Conservation (phyloP, 2,329 filamentous ascomycete genomes). For the Diaporthe citriasiana region DNA sequence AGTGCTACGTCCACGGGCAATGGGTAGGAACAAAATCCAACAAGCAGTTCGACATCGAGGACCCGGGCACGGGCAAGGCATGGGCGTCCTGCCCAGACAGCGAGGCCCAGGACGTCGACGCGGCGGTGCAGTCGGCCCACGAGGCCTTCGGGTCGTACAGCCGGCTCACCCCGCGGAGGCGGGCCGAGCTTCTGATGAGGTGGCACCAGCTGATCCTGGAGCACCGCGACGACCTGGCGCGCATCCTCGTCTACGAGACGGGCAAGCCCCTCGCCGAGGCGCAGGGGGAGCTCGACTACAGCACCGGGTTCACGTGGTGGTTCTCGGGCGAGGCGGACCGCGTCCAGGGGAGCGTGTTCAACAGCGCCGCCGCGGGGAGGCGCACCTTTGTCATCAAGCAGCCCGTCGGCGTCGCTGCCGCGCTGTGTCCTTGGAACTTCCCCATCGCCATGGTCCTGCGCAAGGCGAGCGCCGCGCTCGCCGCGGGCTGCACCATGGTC, state of each 20-base stretch:
- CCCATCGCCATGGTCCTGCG: constrained; percentile 76
- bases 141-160: constrained; percentile 56
- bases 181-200: constrained; percentile 53
- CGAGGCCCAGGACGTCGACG: constrained; percentile 56
- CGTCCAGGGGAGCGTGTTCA: constrained; percentile 71
- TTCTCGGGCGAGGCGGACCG: constrained; percentile 66
- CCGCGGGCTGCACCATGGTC: constrained; percentile 82
- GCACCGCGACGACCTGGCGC: constrained; percentile 56
- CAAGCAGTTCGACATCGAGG: constrained; percentile 65
- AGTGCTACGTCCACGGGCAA: constrained; percentile 65
- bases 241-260: constrained; percentile 62
- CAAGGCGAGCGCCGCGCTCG: constrained; percentile 77
- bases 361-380: constrained; percentile 72
- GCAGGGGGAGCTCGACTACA: constrained; percentile 69
- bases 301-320: constrained; percentile 68
- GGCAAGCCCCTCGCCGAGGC: constrained; percentile 71
- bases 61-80: constrained; percentile 64
- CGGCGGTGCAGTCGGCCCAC: constrained; percentile 54
- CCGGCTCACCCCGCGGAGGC: constrained; percentile 53
- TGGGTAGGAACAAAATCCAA: constrained; percentile 61
- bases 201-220: constrained; percentile 56
- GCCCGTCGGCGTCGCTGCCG: constrained; percentile 77
- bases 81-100: constrained; percentile 67
- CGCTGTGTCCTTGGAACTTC: constrained; percentile 82
- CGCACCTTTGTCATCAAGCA: constrained; percentile 82